These are phyloP conservation scores for Syncephalis fuscata DNA, from an alignment of 371 early-diverging fungal species.

Conservation along the genomic window DNA sequence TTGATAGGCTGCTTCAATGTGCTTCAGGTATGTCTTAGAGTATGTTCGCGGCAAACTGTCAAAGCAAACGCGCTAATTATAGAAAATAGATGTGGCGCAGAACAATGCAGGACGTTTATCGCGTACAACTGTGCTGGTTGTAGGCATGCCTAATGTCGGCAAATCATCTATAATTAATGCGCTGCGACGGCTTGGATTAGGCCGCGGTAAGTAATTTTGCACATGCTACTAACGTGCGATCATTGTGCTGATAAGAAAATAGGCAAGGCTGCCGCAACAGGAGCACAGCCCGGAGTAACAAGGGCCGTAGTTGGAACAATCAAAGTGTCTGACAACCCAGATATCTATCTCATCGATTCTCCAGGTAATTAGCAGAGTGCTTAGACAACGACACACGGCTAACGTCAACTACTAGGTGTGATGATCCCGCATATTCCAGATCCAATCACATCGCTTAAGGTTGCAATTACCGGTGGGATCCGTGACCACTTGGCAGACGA, in stretches of 20 bases:
- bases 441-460: slow-evolving; percentile 54
- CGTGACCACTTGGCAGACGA: slow-evolving; percentile 72
- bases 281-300: slow-evolving; percentile 82
- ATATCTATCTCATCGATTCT: slow-evolving; percentile 80
- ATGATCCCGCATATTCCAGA: slow-evolving; percentile 73
- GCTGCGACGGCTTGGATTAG: slow-evolving; percentile 48
- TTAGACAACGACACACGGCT: neutral
- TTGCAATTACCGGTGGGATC: slow-evolving; percentile 77
- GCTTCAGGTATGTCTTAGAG: slow-evolving; percentile 23
- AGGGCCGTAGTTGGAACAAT: slow-evolving; percentile 61
- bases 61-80: neutral
- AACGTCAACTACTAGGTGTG: slow-evolving; percentile 19
- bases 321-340: slow-evolving; percentile 71
- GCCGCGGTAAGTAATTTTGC: no score
- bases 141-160: slow-evolving; percentile 94
- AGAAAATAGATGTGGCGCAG: neutral
- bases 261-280: slow-evolving; percentile 70
- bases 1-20: slow-evolving; percentile 40
- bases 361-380: slow-evolving; percentile 28
- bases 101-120: slow-evolving; percentile 3
- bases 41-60: no score
- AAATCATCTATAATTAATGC: slow-evolving; percentile 86
- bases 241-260: no score
- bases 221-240: no score
- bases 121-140: slow-evolving; percentile 52